Evolutionary conservation across 805 yeast genomes (phyloP).

Genomic region (Yamadazyma insecticola): DNA sequence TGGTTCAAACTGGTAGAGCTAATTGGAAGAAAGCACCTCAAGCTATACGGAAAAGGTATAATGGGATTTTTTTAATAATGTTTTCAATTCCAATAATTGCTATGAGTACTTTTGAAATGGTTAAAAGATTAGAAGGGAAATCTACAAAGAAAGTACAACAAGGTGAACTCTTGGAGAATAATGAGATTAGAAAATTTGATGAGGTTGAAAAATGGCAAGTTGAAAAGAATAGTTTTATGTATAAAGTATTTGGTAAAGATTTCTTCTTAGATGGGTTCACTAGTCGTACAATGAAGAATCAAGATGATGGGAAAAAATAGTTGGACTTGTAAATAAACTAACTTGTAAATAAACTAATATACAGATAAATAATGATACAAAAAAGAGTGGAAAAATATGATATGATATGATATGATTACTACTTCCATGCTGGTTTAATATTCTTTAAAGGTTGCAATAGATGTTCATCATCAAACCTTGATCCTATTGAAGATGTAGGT

Average conservation of each 20-base stretch:
- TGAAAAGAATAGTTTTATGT: slow-evolving; percentile 32
- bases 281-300: slow-evolving; percentile 30
- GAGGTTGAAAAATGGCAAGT: slow-evolving; percentile 39
- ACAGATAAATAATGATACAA: too few relatives aligned
- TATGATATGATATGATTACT: too few relatives aligned
- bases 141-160: slow-evolving; percentile 36
- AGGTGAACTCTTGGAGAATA: slow-evolving; percentile 34
- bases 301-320: slow-evolving; percentile 2
- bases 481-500: slow-evolving; percentile 31
- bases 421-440: slow-evolving; percentile 16
- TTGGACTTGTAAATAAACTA: background rate
- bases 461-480: slow-evolving; percentile 28
- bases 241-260: slow-evolving; percentile 37
- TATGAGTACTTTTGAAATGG: slow-evolving; percentile 30
- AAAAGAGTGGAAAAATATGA: too few relatives aligned
- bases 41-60: slow-evolving; percentile 31
- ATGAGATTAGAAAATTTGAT: slow-evolving; percentile 28
- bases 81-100: slow-evolving; percentile 34
- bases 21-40: slow-evolving; percentile 42
- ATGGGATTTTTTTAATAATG: slow-evolving; percentile 33
- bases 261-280: slow-evolving; percentile 42
- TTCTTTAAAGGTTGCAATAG: slow-evolving; percentile 19
- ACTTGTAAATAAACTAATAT: too few relatives aligned
- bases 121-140: slow-evolving; percentile 34
- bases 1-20: slow-evolving; percentile 36